These are phyloP conservation scores for Hypoxylon sp. DNA, from an alignment of 2,329 filamentous ascomycete genomes.

Conservation along the genomic window DNA sequence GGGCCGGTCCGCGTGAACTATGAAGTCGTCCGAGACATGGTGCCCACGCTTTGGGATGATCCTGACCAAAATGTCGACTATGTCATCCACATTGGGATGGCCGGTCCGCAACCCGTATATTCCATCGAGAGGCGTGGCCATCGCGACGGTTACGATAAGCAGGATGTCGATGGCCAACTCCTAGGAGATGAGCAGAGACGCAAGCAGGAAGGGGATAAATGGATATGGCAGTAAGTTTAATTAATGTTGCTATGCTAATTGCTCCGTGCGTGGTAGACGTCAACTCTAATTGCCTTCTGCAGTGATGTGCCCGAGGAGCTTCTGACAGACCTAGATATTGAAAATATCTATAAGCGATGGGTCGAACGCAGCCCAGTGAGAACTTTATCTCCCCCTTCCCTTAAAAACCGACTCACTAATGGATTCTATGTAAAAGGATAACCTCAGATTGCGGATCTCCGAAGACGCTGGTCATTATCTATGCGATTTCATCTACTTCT, in stretches of 20 bases:
- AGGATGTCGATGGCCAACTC: constrained; percentile 77
- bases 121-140: constrained; percentile 79
- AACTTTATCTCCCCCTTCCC: background rate
- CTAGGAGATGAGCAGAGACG: constrained; percentile 66
- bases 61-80: constrained; percentile 67
- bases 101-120: constrained; percentile 74
- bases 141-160: constrained; percentile 78
- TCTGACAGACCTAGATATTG: constrained; percentile 69
- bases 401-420: constrained; percentile 30
- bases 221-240: constrained; percentile 64
- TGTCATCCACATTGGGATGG: constrained; percentile 86
- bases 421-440: constrained; percentile 17
- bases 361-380: constrained; percentile 65
- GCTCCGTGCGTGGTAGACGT: background rate
- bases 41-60: constrained; percentile 74
- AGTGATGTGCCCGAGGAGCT: constrained; percentile 68
- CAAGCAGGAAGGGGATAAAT: constrained; percentile 58
- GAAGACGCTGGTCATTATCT: constrained; percentile 80
- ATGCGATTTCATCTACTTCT: constrained; percentile 85
- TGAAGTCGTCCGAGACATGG: constrained; percentile 71
- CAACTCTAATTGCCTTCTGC: background rate
- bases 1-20: constrained; percentile 81
- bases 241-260: background rate
- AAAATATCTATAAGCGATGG: constrained; percentile 72
- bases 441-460: constrained; percentile 70